A percentile compares a stretch with the other conserved stretches of the same genome.
Conservation (phyloP, 805 yeast genomes). For the Yamadazyma kitorensis region DNA sequence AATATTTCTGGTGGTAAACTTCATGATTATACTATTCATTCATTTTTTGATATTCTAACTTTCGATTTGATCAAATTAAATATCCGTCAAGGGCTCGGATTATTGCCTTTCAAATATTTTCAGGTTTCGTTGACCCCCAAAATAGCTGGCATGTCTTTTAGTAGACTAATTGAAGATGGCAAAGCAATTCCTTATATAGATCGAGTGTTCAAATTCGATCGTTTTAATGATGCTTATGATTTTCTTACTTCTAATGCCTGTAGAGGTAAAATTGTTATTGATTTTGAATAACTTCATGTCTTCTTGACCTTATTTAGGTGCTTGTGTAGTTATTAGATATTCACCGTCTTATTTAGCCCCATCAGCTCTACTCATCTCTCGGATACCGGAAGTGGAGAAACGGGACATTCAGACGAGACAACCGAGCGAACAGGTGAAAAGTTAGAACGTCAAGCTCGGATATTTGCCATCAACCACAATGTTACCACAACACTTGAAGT, state of each 20-base stretch:
- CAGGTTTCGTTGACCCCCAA: conserved; percentile 17
- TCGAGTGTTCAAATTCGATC: conserved; percentile 47
- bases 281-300: too few relatives aligned
- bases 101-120: background rate
- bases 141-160: conserved; percentile 37
- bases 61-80: conserved; percentile 4
- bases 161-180: conserved; percentile 41
- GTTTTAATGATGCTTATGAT: conserved; percentile 50
- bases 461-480: too few relatives aligned
- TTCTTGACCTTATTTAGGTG: too few relatives aligned
- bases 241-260: conserved; percentile 46
- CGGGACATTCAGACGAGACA: too few relatives aligned
- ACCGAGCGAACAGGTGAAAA: too few relatives aligned
- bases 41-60: background rate
- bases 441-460: too few relatives aligned
- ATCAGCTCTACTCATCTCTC: too few relatives aligned
- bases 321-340: too few relatives aligned
- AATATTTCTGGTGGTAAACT: conserved; percentile 58
- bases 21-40: conserved; percentile 1
- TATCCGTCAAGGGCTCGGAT: background rate
- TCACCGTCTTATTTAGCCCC: too few relatives aligned
- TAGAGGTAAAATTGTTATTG: conserved; percentile 66
- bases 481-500: too few relatives aligned
- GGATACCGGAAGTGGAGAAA: too few relatives aligned
- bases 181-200: conserved; percentile 54